Evolutionary conservation across 192 early-diverging fungal species (phyloP), one percentile per base, ranked within the genome.

Genomic region (Coemansia sp.): DNA sequence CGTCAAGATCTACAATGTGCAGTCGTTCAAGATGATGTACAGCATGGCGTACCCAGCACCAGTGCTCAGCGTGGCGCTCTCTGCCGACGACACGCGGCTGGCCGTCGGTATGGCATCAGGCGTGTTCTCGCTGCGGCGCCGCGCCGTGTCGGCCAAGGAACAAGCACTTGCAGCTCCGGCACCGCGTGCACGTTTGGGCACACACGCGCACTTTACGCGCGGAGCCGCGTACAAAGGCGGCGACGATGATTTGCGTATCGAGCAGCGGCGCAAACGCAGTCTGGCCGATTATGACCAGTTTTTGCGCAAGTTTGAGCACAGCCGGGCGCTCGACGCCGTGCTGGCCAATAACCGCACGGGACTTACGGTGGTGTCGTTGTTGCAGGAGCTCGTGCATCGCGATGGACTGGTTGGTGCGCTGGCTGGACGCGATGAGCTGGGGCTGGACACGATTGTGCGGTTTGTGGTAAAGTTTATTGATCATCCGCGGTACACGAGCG

Each of bases 61-160:
- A 1, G 85, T 99, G 23, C 83, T 94, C 63, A 90, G 90, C 74
- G 76, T 98, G 58, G 94, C 84, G n/a, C 79, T 97, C 42, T 96
- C 93, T 77, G 88, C 95, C 15, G 86, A 94, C 68, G 91, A 95
- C 66, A 90, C 92, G 11, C 87, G 90, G 60, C 74, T 99, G 58
- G 93, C 87, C 0, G 93, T 92, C 20, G 97, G 97, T 61, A 98
- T 96, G 93, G 84, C 90, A 44, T 88, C 85, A 36, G 93, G 97
- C 34, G 77, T 93, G 36, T 82, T 99, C 5, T 89, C 92, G 36
- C 86, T 97, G 58, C 90, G 92, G 49, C 88, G 90, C 58, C 86
- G 95, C 50, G 81, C 85, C n/a, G 83, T 90, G 15, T 89, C 93
- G 63, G 85, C 89, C 28, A 82, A 84, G 38, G 94, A 96, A 63